Conservation (phyloP, 129 eudicot genomes). For the Glebionis coronaria region DNA sequence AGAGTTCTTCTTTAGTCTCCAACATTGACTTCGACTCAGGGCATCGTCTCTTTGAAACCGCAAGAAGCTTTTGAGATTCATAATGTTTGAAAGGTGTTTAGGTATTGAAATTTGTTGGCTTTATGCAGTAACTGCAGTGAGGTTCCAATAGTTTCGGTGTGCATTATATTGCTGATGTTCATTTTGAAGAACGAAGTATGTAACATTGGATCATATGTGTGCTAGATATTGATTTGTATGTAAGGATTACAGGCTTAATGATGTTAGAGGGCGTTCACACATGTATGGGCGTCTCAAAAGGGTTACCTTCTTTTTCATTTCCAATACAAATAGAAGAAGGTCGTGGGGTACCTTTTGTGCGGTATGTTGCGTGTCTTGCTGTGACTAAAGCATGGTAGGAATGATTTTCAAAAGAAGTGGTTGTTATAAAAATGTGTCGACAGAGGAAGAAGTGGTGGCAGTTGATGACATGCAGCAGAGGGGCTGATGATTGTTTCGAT, state of each 20-base stretch:
- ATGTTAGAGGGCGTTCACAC: conserved; percentile 62
- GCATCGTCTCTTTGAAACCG: conserved; percentile 72
- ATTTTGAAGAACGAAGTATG: conserved; percentile 86
- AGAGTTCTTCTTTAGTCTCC: conserved; percentile 79
- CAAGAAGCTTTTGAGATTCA: background rate
- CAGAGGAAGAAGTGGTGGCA: no score
- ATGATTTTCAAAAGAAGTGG: no score
- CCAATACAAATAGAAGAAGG: conserved; percentile 97
- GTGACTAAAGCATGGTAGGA: conserved; percentile 93
- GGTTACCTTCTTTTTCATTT: conserved; percentile 87
- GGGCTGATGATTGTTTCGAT: no score
- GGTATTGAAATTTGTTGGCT: conserved; percentile 10
- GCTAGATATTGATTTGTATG: background rate
- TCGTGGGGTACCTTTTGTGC: conserved; percentile 74
- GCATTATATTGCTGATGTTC: conserved; percentile 92
- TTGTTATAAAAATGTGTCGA: no score
- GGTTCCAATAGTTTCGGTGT: conserved; percentile 72
- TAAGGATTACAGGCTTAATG: background rate
- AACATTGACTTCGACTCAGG: conserved; percentile 74
- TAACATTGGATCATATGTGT: background rate
- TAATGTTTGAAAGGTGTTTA: background rate
- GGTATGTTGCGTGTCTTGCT: conserved; percentile 82
- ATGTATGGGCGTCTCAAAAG: conserved; percentile 92
- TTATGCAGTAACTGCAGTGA: conserved; percentile 65
- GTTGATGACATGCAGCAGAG: no score